A percentile compares a stretch with the other conserved stretches of the same genome.
Evolutionary conservation across 129 eudicot genomes (phyloP).

Genomic region (Escallonia rubra): DNA sequence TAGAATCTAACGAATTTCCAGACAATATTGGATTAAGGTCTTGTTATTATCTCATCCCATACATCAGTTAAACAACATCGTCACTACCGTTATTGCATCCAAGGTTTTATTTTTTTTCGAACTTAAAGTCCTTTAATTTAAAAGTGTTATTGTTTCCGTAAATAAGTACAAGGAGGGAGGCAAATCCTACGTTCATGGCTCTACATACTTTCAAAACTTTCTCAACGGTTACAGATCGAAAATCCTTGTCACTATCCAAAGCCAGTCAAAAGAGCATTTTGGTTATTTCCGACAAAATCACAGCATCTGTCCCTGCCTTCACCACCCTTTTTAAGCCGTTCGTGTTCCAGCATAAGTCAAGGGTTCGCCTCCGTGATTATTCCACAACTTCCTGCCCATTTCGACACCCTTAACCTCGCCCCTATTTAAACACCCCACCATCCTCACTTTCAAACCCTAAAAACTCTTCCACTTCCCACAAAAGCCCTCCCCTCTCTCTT

Average conservation of each 20-base stretch:
- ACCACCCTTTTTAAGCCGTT: constrained; percentile 27
- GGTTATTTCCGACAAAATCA: constrained; percentile 65
- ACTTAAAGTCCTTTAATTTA: neutral
- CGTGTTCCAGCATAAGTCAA: constrained; percentile 48
- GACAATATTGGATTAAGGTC: too few relatives aligned
- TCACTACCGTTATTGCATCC: too few relatives aligned
- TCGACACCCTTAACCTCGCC: constrained; percentile 15
- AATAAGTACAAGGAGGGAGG: constrained; percentile 20
- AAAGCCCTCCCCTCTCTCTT: constrained; percentile 3
- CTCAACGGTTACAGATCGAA: constrained; percentile 36
- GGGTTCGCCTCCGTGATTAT: constrained; percentile 37
- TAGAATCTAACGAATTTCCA: too few relatives aligned
- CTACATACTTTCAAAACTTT: constrained; percentile 16
- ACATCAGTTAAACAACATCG: too few relatives aligned
- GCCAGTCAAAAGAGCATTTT: constrained; percentile 80
- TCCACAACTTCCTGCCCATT: constrained; percentile 15
- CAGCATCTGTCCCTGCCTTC: constrained; percentile 45
- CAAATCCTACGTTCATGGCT: neutral
- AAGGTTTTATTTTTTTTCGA: too few relatives aligned
- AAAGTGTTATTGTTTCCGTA: constrained; percentile 20
- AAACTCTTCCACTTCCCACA: constrained; percentile 6
- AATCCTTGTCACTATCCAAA: constrained; percentile 40
- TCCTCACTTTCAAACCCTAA: constrained; percentile 34
- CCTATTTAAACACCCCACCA: constrained; percentile 1
- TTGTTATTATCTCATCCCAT: too few relatives aligned